phyloP scores from a whole-genome alignment of 441 rosid species.

The Euphorbia celastroides region DNA sequence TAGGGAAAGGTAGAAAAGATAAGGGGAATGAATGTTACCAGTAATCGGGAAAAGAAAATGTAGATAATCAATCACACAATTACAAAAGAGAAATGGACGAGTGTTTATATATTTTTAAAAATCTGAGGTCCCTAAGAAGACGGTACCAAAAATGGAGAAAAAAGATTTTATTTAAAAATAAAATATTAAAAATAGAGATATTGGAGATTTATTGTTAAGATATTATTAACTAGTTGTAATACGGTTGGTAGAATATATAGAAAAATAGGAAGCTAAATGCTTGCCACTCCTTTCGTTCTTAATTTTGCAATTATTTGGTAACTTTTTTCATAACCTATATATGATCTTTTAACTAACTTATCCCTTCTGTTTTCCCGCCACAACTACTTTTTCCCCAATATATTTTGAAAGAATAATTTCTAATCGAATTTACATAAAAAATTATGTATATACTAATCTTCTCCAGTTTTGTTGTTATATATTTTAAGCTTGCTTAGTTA shows the following conservation, averaged over 20 bases:
- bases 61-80: constrained; percentile 13
- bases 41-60: constrained; percentile 11
- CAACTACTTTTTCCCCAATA: background rate
- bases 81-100: background rate
- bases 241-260: background rate
- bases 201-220: background rate
- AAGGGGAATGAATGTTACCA: constrained; percentile 14
- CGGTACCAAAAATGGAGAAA: background rate
- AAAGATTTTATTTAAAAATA: background rate
- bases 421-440: no score
- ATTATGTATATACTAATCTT: no score
- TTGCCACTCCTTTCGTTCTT: constrained; percentile 30
- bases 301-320: background rate
- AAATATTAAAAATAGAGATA: constrained; percentile 6
- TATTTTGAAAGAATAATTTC: background rate
- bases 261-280: constrained; percentile 24
- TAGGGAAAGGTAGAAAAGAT: background rate
- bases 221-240: background rate
- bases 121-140: background rate
- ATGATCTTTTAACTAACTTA: background rate
- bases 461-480: no score
- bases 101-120: background rate
- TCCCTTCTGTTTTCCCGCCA: constrained; percentile 14
- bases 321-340: background rate
- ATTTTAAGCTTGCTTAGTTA: no score